A percentile compares a stretch with the other conserved stretches of the same genome.
Evolutionary conservation across 225 moss, liverwort and hornwort genomes (phyloP).

Genomic region (Ulota crispa): DNA sequence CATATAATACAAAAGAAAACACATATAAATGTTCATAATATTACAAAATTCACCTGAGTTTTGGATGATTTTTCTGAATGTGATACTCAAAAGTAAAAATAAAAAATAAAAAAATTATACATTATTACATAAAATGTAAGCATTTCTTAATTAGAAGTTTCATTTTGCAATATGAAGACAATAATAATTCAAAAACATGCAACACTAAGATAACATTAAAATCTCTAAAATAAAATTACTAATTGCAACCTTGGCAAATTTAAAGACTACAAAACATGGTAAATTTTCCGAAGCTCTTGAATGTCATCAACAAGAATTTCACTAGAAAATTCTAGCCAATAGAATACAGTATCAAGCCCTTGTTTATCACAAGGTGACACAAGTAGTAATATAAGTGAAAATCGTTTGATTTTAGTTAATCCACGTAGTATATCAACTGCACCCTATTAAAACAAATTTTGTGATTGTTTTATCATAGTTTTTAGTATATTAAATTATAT

Average conservation of each 20-base stretch:
- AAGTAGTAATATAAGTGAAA: conserved; percentile 25
- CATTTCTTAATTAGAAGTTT: no score
- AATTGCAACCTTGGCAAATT: background rate
- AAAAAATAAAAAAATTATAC: no score
- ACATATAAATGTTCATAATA: no score
- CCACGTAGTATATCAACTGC: conserved; percentile 17
- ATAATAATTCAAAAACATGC: background rate
- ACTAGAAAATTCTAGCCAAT: conserved; percentile 36
- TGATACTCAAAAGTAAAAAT: no score
- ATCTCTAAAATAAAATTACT: fast-evolving
- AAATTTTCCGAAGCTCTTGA: conserved; percentile 5
- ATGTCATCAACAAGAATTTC: background rate
- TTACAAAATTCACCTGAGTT: no score
- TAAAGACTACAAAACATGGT: conserved; percentile 3
- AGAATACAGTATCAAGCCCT: conserved; percentile 31
- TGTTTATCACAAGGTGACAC: conserved; percentile 13
- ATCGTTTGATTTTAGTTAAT: conserved; percentile 33
- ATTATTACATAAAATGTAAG: no score
- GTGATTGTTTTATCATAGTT: fast-evolving
- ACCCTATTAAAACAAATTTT: background rate
- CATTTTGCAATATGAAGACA: background rate
- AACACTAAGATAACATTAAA: background rate
- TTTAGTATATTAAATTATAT: no score
- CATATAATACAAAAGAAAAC: no score
- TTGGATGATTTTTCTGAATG: no score